phyloP scores from a whole-genome alignment of 176 grass and related monocot species.

The Cenchrus americanus region DNA sequence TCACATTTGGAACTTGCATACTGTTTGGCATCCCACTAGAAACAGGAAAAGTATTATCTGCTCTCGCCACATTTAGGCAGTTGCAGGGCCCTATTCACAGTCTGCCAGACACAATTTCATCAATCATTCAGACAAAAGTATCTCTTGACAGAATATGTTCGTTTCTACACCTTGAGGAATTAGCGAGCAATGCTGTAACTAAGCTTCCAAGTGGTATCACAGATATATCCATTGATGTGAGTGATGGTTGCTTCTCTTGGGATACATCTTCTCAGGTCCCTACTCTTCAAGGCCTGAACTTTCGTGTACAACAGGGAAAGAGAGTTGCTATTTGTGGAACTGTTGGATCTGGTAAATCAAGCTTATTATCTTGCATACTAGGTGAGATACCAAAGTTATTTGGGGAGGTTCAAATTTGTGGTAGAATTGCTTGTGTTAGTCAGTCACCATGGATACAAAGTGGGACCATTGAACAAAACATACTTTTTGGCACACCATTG shows the following conservation, averaged over 20 bases:
- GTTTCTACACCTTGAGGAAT: too few species aligned
- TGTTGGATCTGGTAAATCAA: slow-evolving; percentile 80
- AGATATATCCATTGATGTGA: slow-evolving; percentile 24
- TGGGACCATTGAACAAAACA: slow-evolving; percentile 65
- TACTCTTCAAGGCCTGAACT: slow-evolving; percentile 62
- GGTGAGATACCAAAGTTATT: slow-evolving; percentile 73
- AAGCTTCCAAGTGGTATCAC: too few species aligned
- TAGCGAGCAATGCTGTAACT: too few species aligned
- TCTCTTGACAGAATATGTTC: too few species aligned
- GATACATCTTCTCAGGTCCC: slow-evolving; percentile 41
- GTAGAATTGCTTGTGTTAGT: slow-evolving; percentile 63
- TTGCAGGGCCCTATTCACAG: too few species aligned
- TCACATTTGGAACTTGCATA: too few species aligned
- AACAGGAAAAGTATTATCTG: too few species aligned
- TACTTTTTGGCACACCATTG: slow-evolving; percentile 60
- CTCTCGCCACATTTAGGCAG: too few species aligned
- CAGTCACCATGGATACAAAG: slow-evolving; percentile 83
- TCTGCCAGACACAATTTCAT: too few species aligned
- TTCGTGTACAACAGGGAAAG: slow-evolving; percentile 49
- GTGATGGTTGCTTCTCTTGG: slow-evolving; percentile 70
- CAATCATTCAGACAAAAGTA: too few species aligned
- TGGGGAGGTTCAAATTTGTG: slow-evolving; percentile 62
- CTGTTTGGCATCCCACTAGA: too few species aligned
- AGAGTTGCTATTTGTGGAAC: slow-evolving; percentile 74
- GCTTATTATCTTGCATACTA: slow-evolving; percentile 74